Evolutionary conservation across 1,284 basidiomycete genomes (phyloP), one percentile per base, ranked within the genome.

Genomic region (Xanthoconium separans): DNA sequence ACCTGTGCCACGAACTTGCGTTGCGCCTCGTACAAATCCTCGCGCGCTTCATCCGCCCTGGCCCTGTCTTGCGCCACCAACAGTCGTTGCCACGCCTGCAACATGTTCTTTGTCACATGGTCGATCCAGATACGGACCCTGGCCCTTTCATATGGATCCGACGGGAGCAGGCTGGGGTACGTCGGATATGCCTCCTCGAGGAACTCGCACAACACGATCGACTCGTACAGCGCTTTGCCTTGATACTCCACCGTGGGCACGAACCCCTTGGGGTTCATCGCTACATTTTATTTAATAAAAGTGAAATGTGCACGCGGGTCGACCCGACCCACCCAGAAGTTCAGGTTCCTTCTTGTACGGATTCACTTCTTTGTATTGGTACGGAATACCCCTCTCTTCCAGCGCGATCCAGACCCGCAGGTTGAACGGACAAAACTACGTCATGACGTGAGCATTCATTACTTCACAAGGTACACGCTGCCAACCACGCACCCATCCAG

Each of bases 331-430:
- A 80, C 81, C 76, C 24, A 84, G 72, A 62, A 87, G 82, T 44
- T 82, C 75, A 30, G 79, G 73, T 57, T 85, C 85, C 61, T 88
- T 87, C 70, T 81, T 81, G 74, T 88, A 88, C 0, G 85, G 85
- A 63, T 89, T 87, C 20, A 85, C 79, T 65, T 88, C 82, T 57
- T 78, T 77, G 40, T 49, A 49, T 18, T 49, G 39, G 22, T 49
- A 49, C 9, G 47, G 39, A 27, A 49, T 34, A 0, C 47, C 47
- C 13, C 16, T 80, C 61, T 86, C 84, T 61, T 88, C 85, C n/a
- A 89, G 74, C 0, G 78, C 68, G 45, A 87, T 82, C 87, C 86
- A 89, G 3, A 74, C 75, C 1, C 47, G 47, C 16, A 33, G 40
- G 20, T 49, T 47, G 12, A 49, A 49, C 40, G 85, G 86, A 60